Conservation (phyloP, 108 stramenopile species). For the Nannochloropsis salina region DNA sequence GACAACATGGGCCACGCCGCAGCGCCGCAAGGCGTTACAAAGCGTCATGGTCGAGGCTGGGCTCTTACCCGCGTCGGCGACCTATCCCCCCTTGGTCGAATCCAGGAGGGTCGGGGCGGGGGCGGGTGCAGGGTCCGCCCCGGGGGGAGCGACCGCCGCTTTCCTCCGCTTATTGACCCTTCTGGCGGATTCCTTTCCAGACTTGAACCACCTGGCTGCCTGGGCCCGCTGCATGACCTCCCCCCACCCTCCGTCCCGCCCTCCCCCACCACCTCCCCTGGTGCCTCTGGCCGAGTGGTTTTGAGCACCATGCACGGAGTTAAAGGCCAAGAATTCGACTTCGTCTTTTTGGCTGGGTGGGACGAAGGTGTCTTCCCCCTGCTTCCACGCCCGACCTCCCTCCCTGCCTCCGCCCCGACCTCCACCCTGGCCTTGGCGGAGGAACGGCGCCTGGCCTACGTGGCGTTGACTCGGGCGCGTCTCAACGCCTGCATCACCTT, state of each 20-base stretch:
- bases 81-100: not conserved
- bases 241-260: not conserved
- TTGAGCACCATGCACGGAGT: conserved; percentile 47
- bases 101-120: not conserved
- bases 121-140: too few species aligned
- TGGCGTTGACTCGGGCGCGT: conserved; percentile 38
- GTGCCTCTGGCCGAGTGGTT: not conserved
- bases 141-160: not conserved
- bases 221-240: not conserved
- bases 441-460: conserved; percentile 41
- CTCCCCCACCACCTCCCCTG: not conserved
- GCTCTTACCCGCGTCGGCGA: not conserved
- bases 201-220: not conserved
- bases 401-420: not conserved
- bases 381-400: conserved; percentile 16
- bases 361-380: conserved; percentile 41
- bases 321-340: conserved; percentile 44
- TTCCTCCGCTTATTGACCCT: not conserved
- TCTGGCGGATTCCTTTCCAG: not conserved
- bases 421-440: conserved; percentile 36
- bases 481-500: conserved; percentile 39
- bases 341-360: conserved; percentile 45
- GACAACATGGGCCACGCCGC: not conserved
- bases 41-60: not conserved
- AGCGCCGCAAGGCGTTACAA: not conserved